Evolutionary conservation across 441 rosid genomes (phyloP).

Genomic region (Croton laevigatus): DNA sequence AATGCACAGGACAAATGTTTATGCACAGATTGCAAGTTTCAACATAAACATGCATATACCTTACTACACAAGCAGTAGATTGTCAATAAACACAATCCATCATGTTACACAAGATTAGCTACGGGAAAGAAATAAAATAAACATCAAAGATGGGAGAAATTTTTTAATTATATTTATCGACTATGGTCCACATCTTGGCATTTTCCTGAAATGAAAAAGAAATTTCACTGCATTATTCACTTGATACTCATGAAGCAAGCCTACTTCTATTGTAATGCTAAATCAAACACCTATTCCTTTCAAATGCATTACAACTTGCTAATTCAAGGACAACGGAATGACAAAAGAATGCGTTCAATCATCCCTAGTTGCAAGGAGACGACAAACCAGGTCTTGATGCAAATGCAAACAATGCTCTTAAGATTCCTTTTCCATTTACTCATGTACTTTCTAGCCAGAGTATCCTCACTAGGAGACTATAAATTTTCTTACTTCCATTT

Average conservation of each 20-base stretch:
- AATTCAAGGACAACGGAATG: background rate
- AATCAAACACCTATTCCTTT: background rate
- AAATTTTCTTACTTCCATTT: background rate
- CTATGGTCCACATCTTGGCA: background rate
- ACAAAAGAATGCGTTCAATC: background rate
- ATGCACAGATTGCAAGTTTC: background rate
- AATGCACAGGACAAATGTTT: background rate
- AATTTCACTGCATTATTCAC: background rate
- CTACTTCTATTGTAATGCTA: background rate
- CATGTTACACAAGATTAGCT: background rate
- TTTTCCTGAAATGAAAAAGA: background rate
- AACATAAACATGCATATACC: background rate
- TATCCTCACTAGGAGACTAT: background rate
- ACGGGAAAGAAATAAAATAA: background rate
- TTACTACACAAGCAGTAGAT: background rate
- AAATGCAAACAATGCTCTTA: background rate
- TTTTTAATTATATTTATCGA: background rate
- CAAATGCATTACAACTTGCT: background rate
- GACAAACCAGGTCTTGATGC: background rate
- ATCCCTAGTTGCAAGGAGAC: background rate
- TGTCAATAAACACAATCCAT: background rate
- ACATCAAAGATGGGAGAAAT: background rate
- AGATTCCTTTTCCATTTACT: background rate
- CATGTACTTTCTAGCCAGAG: background rate
- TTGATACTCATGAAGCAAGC: background rate